Percentiles rank a stretch among this genome's conserved stretches.
Evolutionary conservation across 805 yeast genomes (phyloP).

Genomic region (Wickerhamiella spandovensis): DNA sequence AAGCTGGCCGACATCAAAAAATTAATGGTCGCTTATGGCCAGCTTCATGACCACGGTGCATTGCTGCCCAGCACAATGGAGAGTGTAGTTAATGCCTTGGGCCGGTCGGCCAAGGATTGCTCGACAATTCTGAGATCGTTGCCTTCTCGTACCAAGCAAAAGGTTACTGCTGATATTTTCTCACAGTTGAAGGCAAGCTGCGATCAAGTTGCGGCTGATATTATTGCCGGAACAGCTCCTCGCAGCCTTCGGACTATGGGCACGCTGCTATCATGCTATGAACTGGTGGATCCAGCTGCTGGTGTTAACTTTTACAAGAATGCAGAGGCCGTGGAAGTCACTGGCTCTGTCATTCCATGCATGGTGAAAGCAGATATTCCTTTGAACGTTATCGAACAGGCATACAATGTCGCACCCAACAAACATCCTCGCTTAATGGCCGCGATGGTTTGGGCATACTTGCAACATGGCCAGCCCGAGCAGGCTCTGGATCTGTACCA

Average conservation of each 20-base stretch:
- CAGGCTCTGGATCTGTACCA: conserved; percentile 8
- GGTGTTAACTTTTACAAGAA: conserved; percentile 11
- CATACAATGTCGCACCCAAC: conserved; percentile 2
- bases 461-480: conserved; percentile 10
- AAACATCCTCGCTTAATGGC: conserved; percentile 4
- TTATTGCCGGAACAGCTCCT: conserved; percentile 2
- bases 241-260: conserved; percentile 4
- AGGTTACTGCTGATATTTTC: conserved; percentile 3
- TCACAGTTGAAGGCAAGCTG: conserved; percentile 4
- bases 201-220: conserved; percentile 9
- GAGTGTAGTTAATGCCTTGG: conserved; percentile 9
- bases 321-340: conserved; percentile 1
- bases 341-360: conserved; percentile 17
- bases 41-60: conserved; percentile 3
- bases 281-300: conserved; percentile 13
- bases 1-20: conserved; percentile 14
- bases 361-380: conserved; percentile 12
- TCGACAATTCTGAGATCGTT: conserved; percentile 7
- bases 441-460: conserved; percentile 6
- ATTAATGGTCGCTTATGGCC: conserved; percentile 11
- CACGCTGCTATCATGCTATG: conserved; percentile 11
- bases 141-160: conserved; percentile 6
- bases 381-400: conserved; percentile 7
- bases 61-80: conserved; percentile 3
- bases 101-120: conserved; percentile 15